Percentiles rank a stretch among this genome's conserved stretches.
Evolutionary conservation across 2,329 filamentous ascomycete genomes (phyloP).

Genomic region (Fusarium algeriense): DNA sequence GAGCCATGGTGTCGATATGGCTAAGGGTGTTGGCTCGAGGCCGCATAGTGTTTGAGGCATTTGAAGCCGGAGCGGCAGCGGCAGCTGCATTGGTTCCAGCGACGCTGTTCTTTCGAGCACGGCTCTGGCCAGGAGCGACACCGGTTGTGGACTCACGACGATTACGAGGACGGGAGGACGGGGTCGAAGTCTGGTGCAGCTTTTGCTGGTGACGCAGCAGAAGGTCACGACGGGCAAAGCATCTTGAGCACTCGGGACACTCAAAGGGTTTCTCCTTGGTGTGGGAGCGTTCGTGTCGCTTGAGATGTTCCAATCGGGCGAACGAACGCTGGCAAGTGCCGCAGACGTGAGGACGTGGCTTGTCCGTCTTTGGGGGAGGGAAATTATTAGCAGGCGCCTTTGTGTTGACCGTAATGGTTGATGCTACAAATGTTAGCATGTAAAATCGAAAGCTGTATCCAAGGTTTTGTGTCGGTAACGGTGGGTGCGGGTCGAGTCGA

Average conservation of each 20-base stretch:
- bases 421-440: conserved; percentile 56
- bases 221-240: conserved; percentile 93
- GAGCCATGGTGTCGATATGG: conserved; percentile 82
- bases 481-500: conserved; percentile 38
- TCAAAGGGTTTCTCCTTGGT: conserved; percentile 99
- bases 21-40: conserved; percentile 97
- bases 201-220: conserved; percentile 98
- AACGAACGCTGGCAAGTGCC: conserved; percentile 92
- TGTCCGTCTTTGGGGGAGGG: conserved; percentile 94
- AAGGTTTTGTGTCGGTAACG: conserved; percentile 26
- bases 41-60: conserved; percentile 73
- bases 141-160: conserved; percentile 90
- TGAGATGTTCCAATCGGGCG: conserved; percentile 93
- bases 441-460: conserved; percentile 32
- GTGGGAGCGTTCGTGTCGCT: conserved; percentile 97
- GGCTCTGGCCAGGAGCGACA: conserved; percentile 73
- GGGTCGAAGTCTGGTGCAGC: conserved; percentile 91
- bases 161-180: conserved; percentile 86
- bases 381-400: conserved; percentile 61
- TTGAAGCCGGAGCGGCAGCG: conserved; percentile 57
- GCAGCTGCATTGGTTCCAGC: conserved; percentile 66
- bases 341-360: conserved; percentile 95
- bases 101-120: conserved; percentile 93
- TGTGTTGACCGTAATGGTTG: conserved; percentile 66
- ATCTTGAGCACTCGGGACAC: conserved; percentile 92